Evolutionary conservation across 257 asterid species (phyloP), one percentile per base, ranked within the genome.

Genomic region (Dorcoceras hygrometricum): DNA sequence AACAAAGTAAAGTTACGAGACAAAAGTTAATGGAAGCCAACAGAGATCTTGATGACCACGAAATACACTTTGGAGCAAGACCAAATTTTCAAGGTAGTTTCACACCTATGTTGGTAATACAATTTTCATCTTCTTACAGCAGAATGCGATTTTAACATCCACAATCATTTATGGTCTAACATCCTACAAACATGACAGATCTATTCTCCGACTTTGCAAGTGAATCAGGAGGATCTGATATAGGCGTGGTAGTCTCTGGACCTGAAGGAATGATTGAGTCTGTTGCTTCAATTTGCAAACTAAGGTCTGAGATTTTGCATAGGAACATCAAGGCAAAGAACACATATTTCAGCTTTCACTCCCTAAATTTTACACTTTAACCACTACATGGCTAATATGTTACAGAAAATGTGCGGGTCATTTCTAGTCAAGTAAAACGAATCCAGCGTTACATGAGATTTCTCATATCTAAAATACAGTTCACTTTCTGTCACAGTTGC

Each of bases 201-300:
- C 31, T 85, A 7, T 63, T 91, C 65, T 57, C 84, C 10, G 70
- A 65, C 29, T 76, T 82, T 62, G 26, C 75, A 19, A 73, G 73
- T 59, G 95, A 87, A 84, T 63, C 73, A 3, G 78, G 65, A 39
- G 95, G 85, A 78, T 82, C 89, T 0, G 79, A 81, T 43, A 69
- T 80, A 29, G 96, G 96, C 0, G 92, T 91, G 36, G 59, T 91
- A 43, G 90, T 91, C 16, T 87, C 95, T 63, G 98, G 98, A 62
- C 96, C 95, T 5, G 92, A 81, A 77, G 61, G 86, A 36, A 77
- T 89, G 95, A 84, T 85, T 72, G 87, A 81, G 59, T 81, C 82
- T 0, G 81, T 89, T 26, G 95, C 96, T 62, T 71, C 75, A 75
- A 80, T 85, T 23, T 87, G 88, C 78, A 76, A 69, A 64, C 73